A percentile compares a stretch with the other conserved stretches of the same genome.
Conservation (phyloP, 352 stramenopile genomes). For the Phytopythium litorale region DNA sequence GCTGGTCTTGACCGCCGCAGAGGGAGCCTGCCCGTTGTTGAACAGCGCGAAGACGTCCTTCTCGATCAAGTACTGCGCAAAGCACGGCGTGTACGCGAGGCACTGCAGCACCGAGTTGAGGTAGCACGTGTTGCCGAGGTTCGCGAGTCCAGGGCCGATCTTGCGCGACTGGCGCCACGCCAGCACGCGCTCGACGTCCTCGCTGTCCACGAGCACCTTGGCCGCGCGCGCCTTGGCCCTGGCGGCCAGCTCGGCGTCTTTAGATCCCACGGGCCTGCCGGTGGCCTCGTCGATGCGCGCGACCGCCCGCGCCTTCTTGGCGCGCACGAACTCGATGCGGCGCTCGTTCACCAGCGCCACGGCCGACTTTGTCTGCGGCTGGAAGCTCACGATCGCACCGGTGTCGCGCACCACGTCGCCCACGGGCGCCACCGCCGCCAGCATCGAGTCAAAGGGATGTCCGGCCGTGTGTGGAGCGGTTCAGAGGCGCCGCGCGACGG, state of each 20-base stretch:
- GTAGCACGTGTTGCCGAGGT: slow-evolving; percentile 96
- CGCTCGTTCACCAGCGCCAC: slow-evolving; percentile 76
- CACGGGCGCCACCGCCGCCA: slow-evolving; percentile 15
- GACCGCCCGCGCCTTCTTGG: slow-evolving; percentile 48
- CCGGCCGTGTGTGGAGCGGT: not conserved
- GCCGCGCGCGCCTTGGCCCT: slow-evolving; percentile 14
- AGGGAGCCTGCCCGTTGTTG: slow-evolving; percentile 11
- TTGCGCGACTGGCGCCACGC: slow-evolving; percentile 63
- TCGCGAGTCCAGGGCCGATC: slow-evolving; percentile 80
- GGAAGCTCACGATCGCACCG: slow-evolving; percentile 18
- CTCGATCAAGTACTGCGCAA: slow-evolving; percentile 88
- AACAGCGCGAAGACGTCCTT: slow-evolving; percentile 45
- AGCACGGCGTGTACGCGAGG: slow-evolving; percentile 70
- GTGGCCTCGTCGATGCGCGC: slow-evolving; percentile 26
- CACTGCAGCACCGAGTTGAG: slow-evolving; percentile 93
- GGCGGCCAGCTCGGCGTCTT: slow-evolving; percentile 8
- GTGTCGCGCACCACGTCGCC: slow-evolving; percentile 8
- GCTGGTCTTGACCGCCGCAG: slow-evolving; percentile 8
- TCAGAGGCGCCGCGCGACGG: too few species aligned
- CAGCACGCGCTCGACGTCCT: slow-evolving; percentile 50
- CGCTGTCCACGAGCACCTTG: slow-evolving; percentile 38
- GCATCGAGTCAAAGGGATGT: slow-evolving; percentile 9
- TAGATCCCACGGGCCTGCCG: slow-evolving; percentile 5
- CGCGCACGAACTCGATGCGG: slow-evolving; percentile 76
- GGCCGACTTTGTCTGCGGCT: slow-evolving; percentile 68